Conservation (phyloP, 75 land plant genomes). For the Gnetum montanum region DNA sequence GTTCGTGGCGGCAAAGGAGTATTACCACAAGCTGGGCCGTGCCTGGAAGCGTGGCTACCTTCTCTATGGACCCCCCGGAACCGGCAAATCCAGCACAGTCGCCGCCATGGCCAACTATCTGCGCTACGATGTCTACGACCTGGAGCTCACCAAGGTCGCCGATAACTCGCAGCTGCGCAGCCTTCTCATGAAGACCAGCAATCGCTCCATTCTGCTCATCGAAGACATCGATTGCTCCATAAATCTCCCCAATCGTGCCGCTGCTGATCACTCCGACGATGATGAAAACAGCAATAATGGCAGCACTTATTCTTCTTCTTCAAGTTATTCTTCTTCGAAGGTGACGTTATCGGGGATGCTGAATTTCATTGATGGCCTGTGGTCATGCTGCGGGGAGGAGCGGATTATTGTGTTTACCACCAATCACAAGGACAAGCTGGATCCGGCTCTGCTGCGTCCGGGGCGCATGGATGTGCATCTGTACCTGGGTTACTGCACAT, state of each 20-base stretch:
- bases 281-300: slow-evolving; percentile 25
- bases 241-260: too few relatives aligned
- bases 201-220: too few relatives aligned
- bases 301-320: slow-evolving; percentile 15
- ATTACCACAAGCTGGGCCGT: slow-evolving; percentile 32
- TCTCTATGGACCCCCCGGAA: slow-evolving; percentile 53
- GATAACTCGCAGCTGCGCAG: too few relatives aligned
- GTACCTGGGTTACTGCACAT: slow-evolving; percentile 31
- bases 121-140: too few relatives aligned
- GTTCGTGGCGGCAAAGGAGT: slow-evolving; percentile 26
- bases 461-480: slow-evolving; percentile 57
- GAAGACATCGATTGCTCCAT: too few relatives aligned
- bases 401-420: slow-evolving; percentile 47
- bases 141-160: too few relatives aligned
- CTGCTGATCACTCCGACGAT: slow-evolving; percentile 36
- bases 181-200: too few relatives aligned
- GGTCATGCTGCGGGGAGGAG: slow-evolving; percentile 38
- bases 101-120: too few relatives aligned
- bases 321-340: slow-evolving; percentile 19
- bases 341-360: slow-evolving; percentile 38
- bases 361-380: slow-evolving; percentile 39
- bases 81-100: too few relatives aligned
- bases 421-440: slow-evolving; percentile 29
- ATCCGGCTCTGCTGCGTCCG: slow-evolving; percentile 27
- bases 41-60: slow-evolving; percentile 67